phyloP scores from a whole-genome alignment of 169 alveolate genomes.

The Cryptosporidium andersoni region DNA sequence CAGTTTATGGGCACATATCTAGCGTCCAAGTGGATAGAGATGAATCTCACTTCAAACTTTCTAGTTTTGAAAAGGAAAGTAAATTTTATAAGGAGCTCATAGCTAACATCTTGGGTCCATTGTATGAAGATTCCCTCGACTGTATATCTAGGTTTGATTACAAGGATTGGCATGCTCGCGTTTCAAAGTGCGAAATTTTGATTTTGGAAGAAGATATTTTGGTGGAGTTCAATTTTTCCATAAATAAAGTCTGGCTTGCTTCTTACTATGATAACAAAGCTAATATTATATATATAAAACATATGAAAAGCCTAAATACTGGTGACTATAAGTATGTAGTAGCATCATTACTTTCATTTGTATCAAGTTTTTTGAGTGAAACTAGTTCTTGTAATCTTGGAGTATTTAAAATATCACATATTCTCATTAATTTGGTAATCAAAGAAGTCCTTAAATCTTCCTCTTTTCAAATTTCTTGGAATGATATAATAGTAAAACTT shows the following conservation, averaged over 20 bases:
- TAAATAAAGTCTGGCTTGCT: background rate
- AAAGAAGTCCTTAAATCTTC: too few relatives aligned
- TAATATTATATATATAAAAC: slow-evolving; percentile 9
- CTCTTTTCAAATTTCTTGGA: too few relatives aligned
- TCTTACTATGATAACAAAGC: slow-evolving; percentile 13
- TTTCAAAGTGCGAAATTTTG: slow-evolving; percentile 10
- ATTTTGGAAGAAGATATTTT: background rate
- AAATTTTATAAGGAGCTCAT: slow-evolving; percentile 8
- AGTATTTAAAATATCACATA: too few relatives aligned
- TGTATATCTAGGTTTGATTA: background rate
- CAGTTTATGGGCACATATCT: background rate
- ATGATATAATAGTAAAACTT: too few relatives aligned
- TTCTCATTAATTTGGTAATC: too few relatives aligned
- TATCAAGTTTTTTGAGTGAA: too few relatives aligned
- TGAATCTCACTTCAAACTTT: too few relatives aligned
- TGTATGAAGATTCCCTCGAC: slow-evolving; percentile 1
- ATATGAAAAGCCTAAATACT: background rate
- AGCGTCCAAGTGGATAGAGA: background rate
- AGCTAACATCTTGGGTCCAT: slow-evolving; percentile 37
- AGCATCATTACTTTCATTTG: too few relatives aligned
- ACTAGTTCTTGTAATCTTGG: too few relatives aligned
- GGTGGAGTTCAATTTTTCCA: slow-evolving; percentile 1
- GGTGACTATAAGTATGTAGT: background rate
- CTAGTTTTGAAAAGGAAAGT: background rate
- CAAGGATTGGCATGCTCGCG: background rate